Evolutionary conservation across 2,329 filamentous ascomycete genomes (phyloP), one percentile per base, ranked within the genome.

Genomic region (Aspergillus ustus): DNA sequence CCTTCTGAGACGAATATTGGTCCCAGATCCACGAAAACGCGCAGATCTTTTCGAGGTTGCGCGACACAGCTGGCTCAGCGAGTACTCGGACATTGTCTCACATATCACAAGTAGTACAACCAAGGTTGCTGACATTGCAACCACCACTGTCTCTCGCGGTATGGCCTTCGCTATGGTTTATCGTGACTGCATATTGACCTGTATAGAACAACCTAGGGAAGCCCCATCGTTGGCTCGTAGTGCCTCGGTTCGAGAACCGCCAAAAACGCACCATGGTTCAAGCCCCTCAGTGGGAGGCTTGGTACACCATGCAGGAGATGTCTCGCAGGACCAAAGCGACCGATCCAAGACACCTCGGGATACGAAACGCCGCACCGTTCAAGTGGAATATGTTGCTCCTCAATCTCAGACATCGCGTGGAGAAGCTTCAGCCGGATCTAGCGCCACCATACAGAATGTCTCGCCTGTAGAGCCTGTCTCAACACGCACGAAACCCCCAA

Each of bases 41-140:
- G 95, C 95, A 53, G 95, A 99, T 75, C 81, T 99, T 50, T 99
- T 99, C 71, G 95, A 99, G 76, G 95, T 99, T 48, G 95, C 95
- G 51, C 88, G 95, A 56, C 95, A 99, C 79, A 99, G 95, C 80
- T 99, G 95, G 95, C 81, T 99, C 67, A 96, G 91, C 79, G 95
- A 98, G 74, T 99, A 95, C 74, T 91, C 93, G n/a, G 92, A 96
- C 74, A 90, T 98, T 52, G 94, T 99, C 52, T 92, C 93, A 72
- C 93, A 97, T 75, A 97, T 99, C 73, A 98, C 95, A 22, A 98
- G 95, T 78, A 94, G 90, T 73, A 96, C 93, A 4, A 97, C 94
- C 8, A 92, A 91, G 56, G 88, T 92, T 11, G 88, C 86, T 53
- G 93, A 98, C 70, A 93, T 96, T 69, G 89, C 92, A 68, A 91